A percentile compares a stretch with the other conserved stretches of the same genome.
phyloP scores from a whole-genome alignment of 495 filamentous ascomycete genomes.

The Bathelium albidoporum region DNA sequence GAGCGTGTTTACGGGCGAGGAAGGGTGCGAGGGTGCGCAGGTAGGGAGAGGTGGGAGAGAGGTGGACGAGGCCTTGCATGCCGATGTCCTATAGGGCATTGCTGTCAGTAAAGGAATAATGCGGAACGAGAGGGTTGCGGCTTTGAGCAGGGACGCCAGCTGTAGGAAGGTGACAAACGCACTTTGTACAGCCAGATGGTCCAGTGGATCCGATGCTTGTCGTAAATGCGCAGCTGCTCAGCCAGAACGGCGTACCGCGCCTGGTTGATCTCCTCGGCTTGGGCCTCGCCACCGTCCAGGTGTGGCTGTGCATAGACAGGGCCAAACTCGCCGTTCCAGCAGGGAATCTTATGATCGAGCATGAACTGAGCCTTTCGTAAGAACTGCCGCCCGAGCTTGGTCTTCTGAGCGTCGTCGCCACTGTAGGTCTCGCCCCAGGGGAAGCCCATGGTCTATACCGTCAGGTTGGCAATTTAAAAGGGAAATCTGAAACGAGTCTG shows the following conservation, averaged over 20 bases:
- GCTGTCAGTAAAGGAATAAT: no score
- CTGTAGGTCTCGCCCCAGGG: constrained; percentile 42
- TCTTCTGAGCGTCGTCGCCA: constrained; percentile 43
- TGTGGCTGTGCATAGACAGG: constrained; percentile 46
- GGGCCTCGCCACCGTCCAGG: constrained; percentile 21
- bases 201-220: constrained; percentile 47
- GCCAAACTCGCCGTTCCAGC: constrained; percentile 62
- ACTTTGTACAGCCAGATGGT: constrained; percentile 55
- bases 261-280: constrained; percentile 39
- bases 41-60: constrained; percentile 37
- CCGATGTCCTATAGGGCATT: constrained; percentile 46
- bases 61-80: constrained; percentile 52
- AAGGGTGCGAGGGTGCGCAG: constrained; percentile 42
- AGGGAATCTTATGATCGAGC: constrained; percentile 40
- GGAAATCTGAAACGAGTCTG: background rate
- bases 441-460: constrained; percentile 28
- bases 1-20: constrained; percentile 43
- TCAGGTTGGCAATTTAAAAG: background rate
- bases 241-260: constrained; percentile 44
- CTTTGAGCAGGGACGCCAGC: no score
- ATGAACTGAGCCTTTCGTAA: constrained; percentile 50
- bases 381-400: constrained; percentile 37
- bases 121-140: no score
- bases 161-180: background rate
- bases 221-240: constrained; percentile 48